phyloP scores from a whole-genome alignment of 2,329 filamentous ascomycete genomes.

The Teratosphaeria destructans region DNA sequence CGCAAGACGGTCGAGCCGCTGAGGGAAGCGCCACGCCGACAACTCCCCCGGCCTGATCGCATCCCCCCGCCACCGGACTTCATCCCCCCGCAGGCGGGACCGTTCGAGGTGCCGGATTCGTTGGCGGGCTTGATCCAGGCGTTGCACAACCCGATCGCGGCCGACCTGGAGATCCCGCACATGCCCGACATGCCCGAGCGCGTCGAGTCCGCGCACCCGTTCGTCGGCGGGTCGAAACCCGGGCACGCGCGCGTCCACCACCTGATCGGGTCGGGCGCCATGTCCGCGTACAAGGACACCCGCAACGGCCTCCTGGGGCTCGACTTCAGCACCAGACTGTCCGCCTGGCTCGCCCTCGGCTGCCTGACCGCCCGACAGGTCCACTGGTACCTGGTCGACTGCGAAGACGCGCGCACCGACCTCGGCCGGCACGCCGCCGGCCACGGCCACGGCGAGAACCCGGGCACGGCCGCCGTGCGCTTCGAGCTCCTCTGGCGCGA shows the following conservation, averaged over 20 bases:
- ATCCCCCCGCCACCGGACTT: slow-evolving; percentile 50
- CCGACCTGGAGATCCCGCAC: slow-evolving; percentile 39
- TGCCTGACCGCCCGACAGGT: slow-evolving; percentile 64
- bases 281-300: slow-evolving; percentile 57
- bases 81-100: slow-evolving; percentile 49
- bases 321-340: slow-evolving; percentile 68
- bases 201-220: slow-evolving; percentile 52
- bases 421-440: slow-evolving; percentile 38
- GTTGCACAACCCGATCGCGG: slow-evolving; percentile 48
- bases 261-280: slow-evolving; percentile 50
- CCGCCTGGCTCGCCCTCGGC: slow-evolving; percentile 61
- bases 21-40: slow-evolving; percentile 50
- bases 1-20: slow-evolving; percentile 64
- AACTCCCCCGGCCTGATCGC: slow-evolving; percentile 43
- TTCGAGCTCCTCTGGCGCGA: slow-evolving; percentile 71
- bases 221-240: slow-evolving; percentile 54
- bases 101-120: slow-evolving; percentile 53
- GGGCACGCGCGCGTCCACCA: slow-evolving; percentile 50
- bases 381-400: slow-evolving; percentile 54
- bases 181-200: slow-evolving; percentile 44
- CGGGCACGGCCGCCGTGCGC: slow-evolving; percentile 57
- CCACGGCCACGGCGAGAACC: slow-evolving; percentile 61
- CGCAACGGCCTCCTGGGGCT: slow-evolving; percentile 60
- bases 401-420: slow-evolving; percentile 51
- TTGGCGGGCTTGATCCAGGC: slow-evolving; percentile 44